These are phyloP conservation scores for Leishmania guyanensis DNA, from an alignment of 208 protist species.

Conservation along the genomic window DNA sequence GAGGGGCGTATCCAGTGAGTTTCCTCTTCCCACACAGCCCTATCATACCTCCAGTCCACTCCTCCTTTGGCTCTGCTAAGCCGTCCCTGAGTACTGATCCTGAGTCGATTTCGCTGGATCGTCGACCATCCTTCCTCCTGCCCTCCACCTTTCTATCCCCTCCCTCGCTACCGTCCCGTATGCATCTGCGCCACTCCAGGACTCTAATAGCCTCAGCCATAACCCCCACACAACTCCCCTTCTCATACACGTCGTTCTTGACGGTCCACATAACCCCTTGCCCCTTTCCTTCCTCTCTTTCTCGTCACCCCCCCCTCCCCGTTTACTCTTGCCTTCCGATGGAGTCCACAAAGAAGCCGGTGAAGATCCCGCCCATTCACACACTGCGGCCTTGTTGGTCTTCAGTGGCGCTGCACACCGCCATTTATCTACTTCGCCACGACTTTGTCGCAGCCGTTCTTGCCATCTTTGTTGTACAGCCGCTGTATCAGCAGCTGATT, in stretches of 20 bases:
- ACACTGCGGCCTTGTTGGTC: conserved; percentile 30
- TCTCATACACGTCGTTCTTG: neutral
- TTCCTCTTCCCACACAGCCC: neutral
- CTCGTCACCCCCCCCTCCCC: neutral
- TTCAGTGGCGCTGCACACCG: conserved; percentile 12
- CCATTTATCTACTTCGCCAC: conserved; percentile 37
- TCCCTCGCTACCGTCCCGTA: neutral
- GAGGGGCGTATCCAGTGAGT: neutral
- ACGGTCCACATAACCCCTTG: neutral
- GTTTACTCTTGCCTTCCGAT: neutral
- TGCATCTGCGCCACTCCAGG: neutral
- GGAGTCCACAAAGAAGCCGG: conserved; percentile 1
- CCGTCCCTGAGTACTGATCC: neutral
- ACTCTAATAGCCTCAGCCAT: neutral
- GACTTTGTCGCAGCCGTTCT: conserved; percentile 26
- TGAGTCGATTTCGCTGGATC: neutral
- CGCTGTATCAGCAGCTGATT: conserved; percentile 31
- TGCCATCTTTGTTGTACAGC: conserved; percentile 36
- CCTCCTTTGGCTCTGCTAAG: conserved; percentile 5
- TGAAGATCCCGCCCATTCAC: conserved; percentile 30
- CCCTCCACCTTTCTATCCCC: neutral
- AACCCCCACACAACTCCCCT: neutral
- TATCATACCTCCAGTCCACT: neutral
- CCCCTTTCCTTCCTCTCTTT: neutral
- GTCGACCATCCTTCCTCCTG: neutral